Base-by-base conservation (phyloP, 2,329 filamentous ascomycete species). In the Fusarium falciforme region DNA sequence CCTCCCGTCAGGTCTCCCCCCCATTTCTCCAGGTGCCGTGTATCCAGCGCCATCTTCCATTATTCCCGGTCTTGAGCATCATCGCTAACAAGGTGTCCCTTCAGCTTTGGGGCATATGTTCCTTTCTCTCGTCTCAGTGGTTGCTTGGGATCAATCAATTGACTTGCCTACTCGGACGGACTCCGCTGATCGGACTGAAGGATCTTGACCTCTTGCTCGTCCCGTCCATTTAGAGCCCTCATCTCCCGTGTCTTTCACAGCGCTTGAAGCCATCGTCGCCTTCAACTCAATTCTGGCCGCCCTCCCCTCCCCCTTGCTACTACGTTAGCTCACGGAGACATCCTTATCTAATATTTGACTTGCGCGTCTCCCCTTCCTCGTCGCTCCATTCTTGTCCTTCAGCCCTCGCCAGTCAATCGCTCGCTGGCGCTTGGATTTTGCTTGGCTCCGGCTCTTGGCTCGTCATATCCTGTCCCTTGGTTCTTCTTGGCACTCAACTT, bases 391-490 rank as follows among this genome's bases (percentile, higher is more conserved):
- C 42, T 61, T 44, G 36, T 60, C 61, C 42, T 25, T 38, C 47
- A 49, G 44, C 35, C 52, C 16, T 69, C 61, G n/a, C 29, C 57
- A 63, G 44, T 57, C 47, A 64, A 55, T 64, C 60, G 62, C 31
- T 57, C 27, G 64, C 62, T 74, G 68, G 61, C 59, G 52, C 68
- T 61, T 72, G 68, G 62, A 65, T 72, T 64, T 57, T 38, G 42
- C 71, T 74, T 74, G 71, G 71, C 68, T 69, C 38, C 35, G 33
- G 68, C 47, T 72, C 71, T 74, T 74, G 71, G 68, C 71, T 74
- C 57, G 52, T 69, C 64, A 66, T 72, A 38, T 74, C 64, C 52
- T 74, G 61, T 49, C 60, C 20, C 71, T 74, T 74, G 71, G 71
- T 74, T 69, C 61, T 63, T 40, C 71, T 74, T 74, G 71, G 71